phyloP scores from a whole-genome alignment of 2,329 filamentous ascomycete species.

The Stachybotrys elegans region DNA sequence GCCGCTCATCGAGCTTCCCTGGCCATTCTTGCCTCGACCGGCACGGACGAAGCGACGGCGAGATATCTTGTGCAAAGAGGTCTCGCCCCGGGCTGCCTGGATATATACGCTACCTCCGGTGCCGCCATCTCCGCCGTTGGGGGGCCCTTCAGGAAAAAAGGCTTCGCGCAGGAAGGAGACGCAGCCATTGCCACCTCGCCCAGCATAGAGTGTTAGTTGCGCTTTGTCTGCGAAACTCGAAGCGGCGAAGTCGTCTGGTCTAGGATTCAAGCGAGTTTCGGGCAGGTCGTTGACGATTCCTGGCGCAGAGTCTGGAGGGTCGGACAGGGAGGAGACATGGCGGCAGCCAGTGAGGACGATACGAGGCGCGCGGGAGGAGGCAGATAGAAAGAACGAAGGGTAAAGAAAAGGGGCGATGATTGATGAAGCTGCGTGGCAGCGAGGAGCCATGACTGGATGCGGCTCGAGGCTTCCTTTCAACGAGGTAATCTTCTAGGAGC shows the following conservation, averaged over 20 bases:
- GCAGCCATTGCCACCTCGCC: slow-evolving; percentile 82
- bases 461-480: too few species aligned
- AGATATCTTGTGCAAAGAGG: slow-evolving; percentile 86
- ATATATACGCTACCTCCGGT: slow-evolving; percentile 91
- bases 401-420: slow-evolving; percentile 41
- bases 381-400: slow-evolving; percentile 35
- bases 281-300: slow-evolving; percentile 31
- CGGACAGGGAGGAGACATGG: slow-evolving; percentile 7
- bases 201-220: slow-evolving; percentile 69
- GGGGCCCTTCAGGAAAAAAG: slow-evolving; percentile 79
- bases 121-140: slow-evolving; percentile 93
- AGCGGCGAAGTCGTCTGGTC: slow-evolving; percentile 76
- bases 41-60: slow-evolving; percentile 70
- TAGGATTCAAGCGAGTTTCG: slow-evolving; percentile 66
- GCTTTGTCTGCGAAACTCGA: slow-evolving; percentile 86
- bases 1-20: slow-evolving; percentile 69
- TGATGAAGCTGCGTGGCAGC: slow-evolving; percentile 16
- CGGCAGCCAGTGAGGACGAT: slow-evolving; percentile 10
- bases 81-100: slow-evolving; percentile 86
- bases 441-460: slow-evolving; percentile 21
- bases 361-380: slow-evolving; percentile 16
- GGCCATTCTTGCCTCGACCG: slow-evolving; percentile 70
- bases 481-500: too few species aligned
- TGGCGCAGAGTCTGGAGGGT: slow-evolving; percentile 8
- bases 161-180: slow-evolving; percentile 92